Percentiles rank a stretch among this genome's conserved stretches.
These are phyloP conservation scores for Asterophora parasitica DNA, from an alignment of 768 basidiomycete genomes.

Conservation along the genomic window DNA sequence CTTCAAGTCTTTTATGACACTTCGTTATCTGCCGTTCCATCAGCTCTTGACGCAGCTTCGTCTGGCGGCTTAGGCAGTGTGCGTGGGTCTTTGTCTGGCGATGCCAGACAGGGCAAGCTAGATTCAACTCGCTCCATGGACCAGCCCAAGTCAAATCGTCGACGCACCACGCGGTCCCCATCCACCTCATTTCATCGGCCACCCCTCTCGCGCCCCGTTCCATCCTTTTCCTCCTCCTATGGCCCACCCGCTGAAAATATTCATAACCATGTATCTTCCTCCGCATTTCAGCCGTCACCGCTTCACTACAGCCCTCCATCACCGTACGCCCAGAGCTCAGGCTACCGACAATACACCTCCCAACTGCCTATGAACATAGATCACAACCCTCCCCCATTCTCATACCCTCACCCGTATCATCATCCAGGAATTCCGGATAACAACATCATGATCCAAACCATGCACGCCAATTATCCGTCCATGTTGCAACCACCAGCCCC, in stretches of 20 bases:
- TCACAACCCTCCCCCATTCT: constrained; percentile 31
- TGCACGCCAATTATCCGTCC: constrained; percentile 37
- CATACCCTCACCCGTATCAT: constrained; percentile 33
- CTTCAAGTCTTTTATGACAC: constrained; percentile 25
- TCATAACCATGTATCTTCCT: constrained; percentile 13
- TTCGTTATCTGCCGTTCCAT: constrained; percentile 13
- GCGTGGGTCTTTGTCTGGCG: constrained; percentile 19
- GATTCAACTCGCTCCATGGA: constrained; percentile 20
- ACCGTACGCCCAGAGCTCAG: constrained; percentile 28
- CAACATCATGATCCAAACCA: constrained; percentile 34
- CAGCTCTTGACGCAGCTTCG: constrained; percentile 11
- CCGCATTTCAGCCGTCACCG: constrained; percentile 19
- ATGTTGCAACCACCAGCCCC: constrained; percentile 35
- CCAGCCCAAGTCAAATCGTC: constrained; percentile 19
- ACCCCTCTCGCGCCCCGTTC: constrained; percentile 15
- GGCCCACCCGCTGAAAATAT: constrained; percentile 17
- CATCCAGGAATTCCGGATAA: constrained; percentile 29
- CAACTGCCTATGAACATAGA: constrained; percentile 33
- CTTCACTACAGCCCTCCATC: constrained; percentile 24
- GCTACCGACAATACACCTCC: constrained; percentile 43
- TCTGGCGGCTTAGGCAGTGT: constrained; percentile 13
- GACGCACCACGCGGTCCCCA: constrained; percentile 23
- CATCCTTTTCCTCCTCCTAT: constrained; percentile 11
- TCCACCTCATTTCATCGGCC: constrained; percentile 14
- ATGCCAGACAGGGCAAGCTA: constrained; percentile 24